A percentile compares a stretch with the other conserved stretches of the same genome.
Evolutionary conservation across 2,329 filamentous ascomycete genomes (phyloP).

Genomic region (Pseudonectria foliicola): DNA sequence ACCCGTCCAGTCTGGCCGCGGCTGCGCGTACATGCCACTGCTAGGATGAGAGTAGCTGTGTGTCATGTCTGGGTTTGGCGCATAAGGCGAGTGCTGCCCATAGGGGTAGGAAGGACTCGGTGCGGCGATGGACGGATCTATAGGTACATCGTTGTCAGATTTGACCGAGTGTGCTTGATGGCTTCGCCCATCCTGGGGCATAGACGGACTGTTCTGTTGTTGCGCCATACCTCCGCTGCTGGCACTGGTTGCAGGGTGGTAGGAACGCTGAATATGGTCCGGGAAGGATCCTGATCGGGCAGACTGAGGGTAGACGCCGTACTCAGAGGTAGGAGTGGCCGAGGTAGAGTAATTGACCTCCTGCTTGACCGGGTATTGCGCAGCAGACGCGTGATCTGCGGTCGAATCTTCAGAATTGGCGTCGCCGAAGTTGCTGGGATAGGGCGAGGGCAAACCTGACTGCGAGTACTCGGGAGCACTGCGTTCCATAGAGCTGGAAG

Average conservation of each 20-base stretch:
- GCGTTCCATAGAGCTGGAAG: constrained; percentile 46
- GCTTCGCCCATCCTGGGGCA: constrained; percentile 75
- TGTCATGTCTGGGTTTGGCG: constrained; percentile 76
- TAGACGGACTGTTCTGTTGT: constrained; percentile 93
- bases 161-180: constrained; percentile 72
- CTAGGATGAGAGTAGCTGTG: constrained; percentile 63
- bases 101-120: constrained; percentile 88
- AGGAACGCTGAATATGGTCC: constrained; percentile 79
- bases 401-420: constrained; percentile 76
- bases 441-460: constrained; percentile 78
- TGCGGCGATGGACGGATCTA: constrained; percentile 96
- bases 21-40: constrained; percentile 57
- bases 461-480: constrained; percentile 71
- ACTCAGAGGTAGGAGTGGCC: constrained; percentile 83
- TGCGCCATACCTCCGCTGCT: constrained; percentile 89
- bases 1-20: constrained; percentile 67
- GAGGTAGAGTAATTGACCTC: constrained; percentile 73
- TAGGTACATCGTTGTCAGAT: constrained; percentile 95
- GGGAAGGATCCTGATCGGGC: constrained; percentile 80
- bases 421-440: constrained; percentile 58
- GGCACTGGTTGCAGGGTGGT: constrained; percentile 70
- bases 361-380: constrained; percentile 77
- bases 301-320: constrained; percentile 67
- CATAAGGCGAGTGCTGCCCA: constrained; percentile 79
- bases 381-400: constrained; percentile 91